phyloP scores from a whole-genome alignment of 345 rosid species.

The Angophora floribunda region DNA sequence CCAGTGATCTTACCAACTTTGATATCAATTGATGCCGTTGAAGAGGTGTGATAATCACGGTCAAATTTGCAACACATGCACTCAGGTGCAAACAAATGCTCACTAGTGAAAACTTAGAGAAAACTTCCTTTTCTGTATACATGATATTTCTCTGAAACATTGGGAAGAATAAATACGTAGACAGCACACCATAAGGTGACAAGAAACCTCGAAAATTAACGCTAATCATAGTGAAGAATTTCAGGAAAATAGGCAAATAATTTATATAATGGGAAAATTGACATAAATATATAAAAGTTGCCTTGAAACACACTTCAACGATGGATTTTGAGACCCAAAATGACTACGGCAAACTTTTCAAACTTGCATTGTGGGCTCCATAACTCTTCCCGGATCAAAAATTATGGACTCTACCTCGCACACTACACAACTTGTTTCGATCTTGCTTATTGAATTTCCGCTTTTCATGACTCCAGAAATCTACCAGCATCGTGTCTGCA shows the following conservation, averaged over 20 bases:
- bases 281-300: neutral
- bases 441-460: too few species aligned
- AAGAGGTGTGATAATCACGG: neutral
- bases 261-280: neutral
- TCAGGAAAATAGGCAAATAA: neutral
- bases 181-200: neutral
- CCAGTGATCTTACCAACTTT: rapidly evolving
- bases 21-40: too few species aligned
- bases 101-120: rapidly evolving
- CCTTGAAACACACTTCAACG: too few species aligned
- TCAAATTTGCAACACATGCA: neutral
- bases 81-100: rapidly evolving
- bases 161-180: neutral
- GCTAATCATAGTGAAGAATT: neutral
- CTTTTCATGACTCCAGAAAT: neutral
- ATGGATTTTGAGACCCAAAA: too few species aligned
- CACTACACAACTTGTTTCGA: too few species aligned
- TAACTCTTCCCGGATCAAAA: too few species aligned
- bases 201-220: neutral
- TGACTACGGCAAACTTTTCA: too few species aligned
- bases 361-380: too few species aligned
- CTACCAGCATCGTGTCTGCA: neutral
- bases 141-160: neutral
- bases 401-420: neutral
- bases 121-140: neutral